Evolutionary conservation across 352 stramenopile species (phyloP), one percentile per base, ranked within the genome.

Genomic region (Salisapilia sapeloensis): DNA sequence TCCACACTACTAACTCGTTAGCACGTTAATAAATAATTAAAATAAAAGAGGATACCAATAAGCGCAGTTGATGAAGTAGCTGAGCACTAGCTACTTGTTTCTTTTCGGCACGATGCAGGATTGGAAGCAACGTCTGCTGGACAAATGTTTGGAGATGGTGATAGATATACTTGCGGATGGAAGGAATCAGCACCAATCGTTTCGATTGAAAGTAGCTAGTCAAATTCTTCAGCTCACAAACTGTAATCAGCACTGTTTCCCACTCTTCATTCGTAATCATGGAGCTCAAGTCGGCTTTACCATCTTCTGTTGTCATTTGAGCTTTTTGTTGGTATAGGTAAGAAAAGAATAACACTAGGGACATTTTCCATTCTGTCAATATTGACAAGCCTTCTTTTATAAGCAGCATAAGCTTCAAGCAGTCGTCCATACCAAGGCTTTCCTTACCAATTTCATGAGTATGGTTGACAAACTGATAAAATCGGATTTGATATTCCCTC

Each of bases 41-140:
- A 5, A 35, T 22, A 20, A 18, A 33, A 8, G 14, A 43, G 2
- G 24, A 35, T 45, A 86, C 72, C 34, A 69, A 53, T 20, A 61
- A 34, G 17, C 69, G 56, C 29, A 86, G 45, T 20, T 92, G 67
- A 23, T 90, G 66, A 12, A 92, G 44, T 2, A 63, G 32, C 26
- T 66, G 77, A 3, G 67, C 48, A 37, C 76, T 77, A 4, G 46
- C 42, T 2, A 81, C 34, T 16, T 81, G 85, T 6, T 81, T 72
- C 44, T 93, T 93, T 40, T 92, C 72, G 9, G 79, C 62, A 36
- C 74, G 47, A 41, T 93, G 77, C 0, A 93, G 42, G 18, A 89
- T 70, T 6, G 71, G 57, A 14, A 90, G 35, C 0, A 90, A 38
- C 6, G 64, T 71, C 35, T 78, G 60, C 44, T 90, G 70, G 4